These are phyloP conservation scores for Tulasnella sp. DNA, from an alignment of 768 basidiomycete genomes.

Conservation along the genomic window DNA sequence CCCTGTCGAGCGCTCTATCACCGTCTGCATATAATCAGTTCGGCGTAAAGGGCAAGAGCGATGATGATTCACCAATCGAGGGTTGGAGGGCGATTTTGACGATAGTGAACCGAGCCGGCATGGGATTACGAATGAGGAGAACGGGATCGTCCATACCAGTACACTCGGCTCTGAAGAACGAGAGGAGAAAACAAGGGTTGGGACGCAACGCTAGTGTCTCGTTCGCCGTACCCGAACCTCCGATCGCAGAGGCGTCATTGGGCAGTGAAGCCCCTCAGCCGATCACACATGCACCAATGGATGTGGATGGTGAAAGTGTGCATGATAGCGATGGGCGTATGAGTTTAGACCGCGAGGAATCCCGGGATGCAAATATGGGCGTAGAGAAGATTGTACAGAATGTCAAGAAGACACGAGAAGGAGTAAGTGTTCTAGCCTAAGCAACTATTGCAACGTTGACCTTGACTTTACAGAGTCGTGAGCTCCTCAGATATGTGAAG, in stretches of 20 bases:
- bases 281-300: slow-evolving; percentile 21
- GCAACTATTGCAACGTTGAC: neutral
- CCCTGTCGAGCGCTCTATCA: slow-evolving; percentile 20
- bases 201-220: slow-evolving; percentile 10
- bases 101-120: slow-evolving; percentile 54
- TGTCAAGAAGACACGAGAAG: slow-evolving; percentile 50
- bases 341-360: neutral
- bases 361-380: slow-evolving; percentile 20
- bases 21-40: slow-evolving; percentile 27
- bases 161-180: slow-evolving; percentile 1
- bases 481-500: slow-evolving; percentile 63
- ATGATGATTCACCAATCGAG: slow-evolving; percentile 34
- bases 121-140: slow-evolving; percentile 44
- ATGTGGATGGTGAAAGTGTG: slow-evolving; percentile 25
- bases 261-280: slow-evolving; percentile 26
- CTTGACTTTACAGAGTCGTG: slow-evolving; percentile 42
- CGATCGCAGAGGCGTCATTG: neutral
- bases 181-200: neutral
- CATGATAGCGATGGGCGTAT: neutral
- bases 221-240: slow-evolving; percentile 14
- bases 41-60: slow-evolving; percentile 26
- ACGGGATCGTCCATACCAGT: slow-evolving; percentile 1
- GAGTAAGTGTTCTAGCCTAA: slow-evolving; percentile 40
- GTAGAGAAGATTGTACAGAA: slow-evolving; percentile 68
- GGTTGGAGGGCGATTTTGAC: slow-evolving; percentile 76